These are phyloP conservation scores for Populus tomentosa DNA, from an alignment of 441 rosid species.

Conservation along the genomic window DNA sequence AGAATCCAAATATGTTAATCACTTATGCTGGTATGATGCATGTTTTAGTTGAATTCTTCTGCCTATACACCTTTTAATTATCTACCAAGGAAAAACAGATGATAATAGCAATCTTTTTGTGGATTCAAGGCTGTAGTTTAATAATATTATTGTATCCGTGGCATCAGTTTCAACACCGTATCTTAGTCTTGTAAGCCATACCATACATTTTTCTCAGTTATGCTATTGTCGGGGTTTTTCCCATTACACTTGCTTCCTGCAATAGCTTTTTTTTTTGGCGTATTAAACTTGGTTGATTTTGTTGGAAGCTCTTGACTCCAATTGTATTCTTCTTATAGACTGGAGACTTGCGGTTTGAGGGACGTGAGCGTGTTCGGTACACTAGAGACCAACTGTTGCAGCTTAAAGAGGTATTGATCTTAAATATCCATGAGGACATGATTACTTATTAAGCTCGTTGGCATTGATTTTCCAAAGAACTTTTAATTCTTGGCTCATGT, in stretches of 20 bases:
- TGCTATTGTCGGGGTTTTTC: not conserved
- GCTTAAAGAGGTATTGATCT: conserved; percentile 54
- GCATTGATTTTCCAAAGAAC: not conserved
- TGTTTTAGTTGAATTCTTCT: not conserved
- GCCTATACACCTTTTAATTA: not conserved
- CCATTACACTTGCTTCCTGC: not conserved
- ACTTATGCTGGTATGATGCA: not conserved
- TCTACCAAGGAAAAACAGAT: not conserved
- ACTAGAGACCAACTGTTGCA: conserved; percentile 74
- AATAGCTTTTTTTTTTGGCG: not conserved
- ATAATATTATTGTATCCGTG: not conserved
- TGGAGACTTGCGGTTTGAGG: conserved; percentile 68
- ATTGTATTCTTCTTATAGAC: conserved; percentile 34
- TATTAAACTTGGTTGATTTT: not conserved
- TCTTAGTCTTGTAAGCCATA: not conserved
- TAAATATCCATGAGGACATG: not conserved
- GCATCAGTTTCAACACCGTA: not conserved
- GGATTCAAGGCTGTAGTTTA: not conserved
- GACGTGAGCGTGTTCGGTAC: conserved; percentile 54
- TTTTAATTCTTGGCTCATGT: not conserved
- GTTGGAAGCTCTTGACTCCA: conserved; percentile 16
- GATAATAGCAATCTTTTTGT: not conserved
- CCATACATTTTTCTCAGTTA: not conserved
- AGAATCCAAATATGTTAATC: not conserved
- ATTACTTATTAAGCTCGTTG: not conserved